Percentiles rank a stretch among this genome's conserved stretches.
Conservation (phyloP, 345 rosid species). For the Rubroshorea leprosula region DNA sequence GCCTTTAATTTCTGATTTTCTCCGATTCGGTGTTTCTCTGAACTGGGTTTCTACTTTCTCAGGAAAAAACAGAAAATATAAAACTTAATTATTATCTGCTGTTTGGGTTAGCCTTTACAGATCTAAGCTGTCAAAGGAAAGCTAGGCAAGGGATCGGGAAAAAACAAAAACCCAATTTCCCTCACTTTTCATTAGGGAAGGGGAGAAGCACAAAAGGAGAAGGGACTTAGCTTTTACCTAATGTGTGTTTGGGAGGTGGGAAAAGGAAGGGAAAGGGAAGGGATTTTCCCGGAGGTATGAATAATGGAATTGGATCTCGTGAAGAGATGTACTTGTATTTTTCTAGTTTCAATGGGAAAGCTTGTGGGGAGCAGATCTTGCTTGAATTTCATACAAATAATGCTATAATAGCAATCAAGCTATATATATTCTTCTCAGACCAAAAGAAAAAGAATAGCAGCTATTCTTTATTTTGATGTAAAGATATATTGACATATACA, state of each 20-base stretch:
- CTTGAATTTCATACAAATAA: conserved; percentile 35
- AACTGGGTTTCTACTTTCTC: not conserved
- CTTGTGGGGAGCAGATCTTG: conserved; percentile 34
- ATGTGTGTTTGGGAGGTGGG: conserved; percentile 2
- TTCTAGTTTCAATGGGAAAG: conserved; percentile 43
- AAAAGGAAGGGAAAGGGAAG: conserved; percentile 7
- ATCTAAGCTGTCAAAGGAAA: conserved; percentile 14
- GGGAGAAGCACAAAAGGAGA: conserved; percentile 10
- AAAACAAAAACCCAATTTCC: no score
- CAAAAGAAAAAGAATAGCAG: not conserved
- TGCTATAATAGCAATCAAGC: conserved; percentile 21
- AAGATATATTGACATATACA: no score
- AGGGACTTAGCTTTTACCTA: not conserved
- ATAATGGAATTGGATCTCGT: conserved; percentile 65
- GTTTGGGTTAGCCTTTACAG: conserved; percentile 1
- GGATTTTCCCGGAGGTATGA: not conserved
- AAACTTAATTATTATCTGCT: not conserved
- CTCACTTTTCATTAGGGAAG: not conserved
- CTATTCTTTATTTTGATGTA: not conserved
- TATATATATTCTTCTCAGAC: conserved; percentile 25
- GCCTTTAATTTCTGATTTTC: conserved; percentile 10
- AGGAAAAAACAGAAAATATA: not conserved
- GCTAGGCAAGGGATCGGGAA: not conserved
- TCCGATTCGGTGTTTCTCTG: conserved; percentile 9
- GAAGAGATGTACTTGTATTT: conserved; percentile 37